These are phyloP conservation scores for Phaeosphaeriaceae sp. DNA, from an alignment of 2,329 filamentous ascomycete genomes.

Conservation along the genomic window DNA sequence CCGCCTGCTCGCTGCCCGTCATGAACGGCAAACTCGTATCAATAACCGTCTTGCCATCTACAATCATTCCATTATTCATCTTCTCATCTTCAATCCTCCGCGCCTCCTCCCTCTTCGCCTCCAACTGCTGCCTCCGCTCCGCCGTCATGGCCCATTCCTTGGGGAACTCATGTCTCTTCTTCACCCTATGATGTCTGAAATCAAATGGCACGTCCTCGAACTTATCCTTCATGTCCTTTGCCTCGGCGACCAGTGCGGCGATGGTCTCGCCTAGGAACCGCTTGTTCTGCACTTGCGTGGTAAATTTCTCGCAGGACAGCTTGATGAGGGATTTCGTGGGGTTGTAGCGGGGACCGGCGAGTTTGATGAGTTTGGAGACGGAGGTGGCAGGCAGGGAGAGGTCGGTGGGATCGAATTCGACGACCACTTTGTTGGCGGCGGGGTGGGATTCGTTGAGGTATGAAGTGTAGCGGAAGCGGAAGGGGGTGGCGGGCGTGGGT, in stretches of 20 bases:
- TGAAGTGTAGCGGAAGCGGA: slow-evolving; percentile 95
- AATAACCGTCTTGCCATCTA: slow-evolving; percentile 60
- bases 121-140: slow-evolving; percentile 70
- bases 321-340: slow-evolving; percentile 80
- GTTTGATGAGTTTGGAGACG: slow-evolving; percentile 82
- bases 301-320: slow-evolving; percentile 89
- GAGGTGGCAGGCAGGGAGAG: slow-evolving; percentile 73
- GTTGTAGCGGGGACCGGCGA: slow-evolving; percentile 86
- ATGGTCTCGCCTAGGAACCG: slow-evolving; percentile 86
- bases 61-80: slow-evolving; percentile 60
- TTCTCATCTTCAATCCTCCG: slow-evolving; percentile 63
- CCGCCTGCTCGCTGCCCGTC: slow-evolving; percentile 4
- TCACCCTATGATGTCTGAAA: slow-evolving; percentile 79
- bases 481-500: slow-evolving; percentile 70
- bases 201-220: slow-evolving; percentile 92
- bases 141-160: slow-evolving; percentile 81
- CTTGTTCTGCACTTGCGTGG: slow-evolving; percentile 94
- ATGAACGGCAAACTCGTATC: slow-evolving; percentile 38
- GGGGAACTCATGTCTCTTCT: slow-evolving; percentile 75
- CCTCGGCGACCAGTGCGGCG: slow-evolving; percentile 73
- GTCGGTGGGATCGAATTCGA: slow-evolving; percentile 83
- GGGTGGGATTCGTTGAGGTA: slow-evolving; percentile 96
- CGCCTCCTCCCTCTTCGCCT: slow-evolving; percentile 63
- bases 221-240: slow-evolving; percentile 76
- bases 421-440: slow-evolving; percentile 89